Conservation (phyloP, 345 rosid species). For the Streptanthus diversifolius region DNA sequence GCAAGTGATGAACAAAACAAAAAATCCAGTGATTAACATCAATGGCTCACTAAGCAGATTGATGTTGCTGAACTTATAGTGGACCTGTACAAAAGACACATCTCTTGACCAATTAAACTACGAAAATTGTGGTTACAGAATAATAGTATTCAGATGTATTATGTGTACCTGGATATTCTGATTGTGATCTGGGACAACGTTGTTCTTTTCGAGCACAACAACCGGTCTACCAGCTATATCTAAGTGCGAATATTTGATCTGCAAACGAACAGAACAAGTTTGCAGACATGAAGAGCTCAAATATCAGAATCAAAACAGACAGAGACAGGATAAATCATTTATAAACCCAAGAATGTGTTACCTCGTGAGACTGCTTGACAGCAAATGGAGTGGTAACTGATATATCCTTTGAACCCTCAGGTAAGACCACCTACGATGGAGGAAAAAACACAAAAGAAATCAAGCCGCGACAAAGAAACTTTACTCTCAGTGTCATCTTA, state of each 20-base stretch:
- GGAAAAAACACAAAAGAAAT: neutral
- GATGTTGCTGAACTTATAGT: conserved; percentile 76
- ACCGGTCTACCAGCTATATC: conserved; percentile 91
- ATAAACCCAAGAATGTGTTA: conserved; percentile 30
- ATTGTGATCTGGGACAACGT: conserved; percentile 88
- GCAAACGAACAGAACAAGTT: conserved; percentile 19
- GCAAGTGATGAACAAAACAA: conserved; percentile 69
- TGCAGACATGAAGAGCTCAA: neutral
- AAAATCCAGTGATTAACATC: conserved; percentile 79
- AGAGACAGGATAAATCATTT: neutral
- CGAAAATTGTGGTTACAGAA: neutral
- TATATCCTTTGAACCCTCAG: conserved; percentile 71
- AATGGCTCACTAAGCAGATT: conserved; percentile 85
- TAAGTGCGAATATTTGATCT: conserved; percentile 85
- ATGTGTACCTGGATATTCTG: conserved; percentile 75
- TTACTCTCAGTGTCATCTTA: neutral
- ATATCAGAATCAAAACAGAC: neutral
- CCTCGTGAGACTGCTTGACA: conserved; percentile 74
- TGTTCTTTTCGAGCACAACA: conserved; percentile 64
- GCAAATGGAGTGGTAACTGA: conserved; percentile 74
- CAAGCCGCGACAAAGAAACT: neutral
- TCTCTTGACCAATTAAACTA: neutral
- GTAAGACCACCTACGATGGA: conserved; percentile 76
- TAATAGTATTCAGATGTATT: neutral
- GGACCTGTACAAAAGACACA: conserved; percentile 51